phyloP scores from a whole-genome alignment of 225 moss, liverwort and hornwort genomes.

The Antitrichia curtipendula region DNA sequence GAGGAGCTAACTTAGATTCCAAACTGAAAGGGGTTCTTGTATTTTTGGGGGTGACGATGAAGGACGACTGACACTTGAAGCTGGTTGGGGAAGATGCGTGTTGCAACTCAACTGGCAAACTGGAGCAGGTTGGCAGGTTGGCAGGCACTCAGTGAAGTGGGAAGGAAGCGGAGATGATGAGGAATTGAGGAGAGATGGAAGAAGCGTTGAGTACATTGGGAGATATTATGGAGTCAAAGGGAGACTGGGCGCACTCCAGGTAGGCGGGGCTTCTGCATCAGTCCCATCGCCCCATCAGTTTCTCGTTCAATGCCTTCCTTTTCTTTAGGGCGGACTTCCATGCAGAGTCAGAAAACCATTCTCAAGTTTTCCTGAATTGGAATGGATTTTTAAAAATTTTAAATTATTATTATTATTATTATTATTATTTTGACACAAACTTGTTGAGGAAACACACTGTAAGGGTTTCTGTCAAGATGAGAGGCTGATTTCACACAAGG shows the following conservation, averaged over 20 bases:
- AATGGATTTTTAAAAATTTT: no score
- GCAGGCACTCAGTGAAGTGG: neutral
- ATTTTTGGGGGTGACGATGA: neutral
- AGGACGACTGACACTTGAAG: neutral
- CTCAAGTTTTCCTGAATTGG: neutral
- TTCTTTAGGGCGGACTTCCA: neutral
- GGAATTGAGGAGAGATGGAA: no score
- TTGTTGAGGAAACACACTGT: no score
- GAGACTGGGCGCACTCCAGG: neutral
- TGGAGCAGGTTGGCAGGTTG: neutral
- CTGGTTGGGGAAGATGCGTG: neutral
- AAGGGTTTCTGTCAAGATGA: no score
- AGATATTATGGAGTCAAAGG: no score
- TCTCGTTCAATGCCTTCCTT: neutral
- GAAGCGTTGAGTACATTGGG: neutral
- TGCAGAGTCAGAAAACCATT: neutral
- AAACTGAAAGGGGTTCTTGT: neutral
- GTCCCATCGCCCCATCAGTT: neutral
- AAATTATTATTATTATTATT: no score
- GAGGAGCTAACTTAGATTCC: neutral
- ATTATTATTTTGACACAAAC: no score
- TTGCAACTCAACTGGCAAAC: neutral
- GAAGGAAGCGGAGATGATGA: neutral
- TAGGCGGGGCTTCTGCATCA: neutral
- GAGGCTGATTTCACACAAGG: no score